Evolutionary conservation across 331 rosid genomes (phyloP).

Genomic region (Malus hybrid): DNA sequence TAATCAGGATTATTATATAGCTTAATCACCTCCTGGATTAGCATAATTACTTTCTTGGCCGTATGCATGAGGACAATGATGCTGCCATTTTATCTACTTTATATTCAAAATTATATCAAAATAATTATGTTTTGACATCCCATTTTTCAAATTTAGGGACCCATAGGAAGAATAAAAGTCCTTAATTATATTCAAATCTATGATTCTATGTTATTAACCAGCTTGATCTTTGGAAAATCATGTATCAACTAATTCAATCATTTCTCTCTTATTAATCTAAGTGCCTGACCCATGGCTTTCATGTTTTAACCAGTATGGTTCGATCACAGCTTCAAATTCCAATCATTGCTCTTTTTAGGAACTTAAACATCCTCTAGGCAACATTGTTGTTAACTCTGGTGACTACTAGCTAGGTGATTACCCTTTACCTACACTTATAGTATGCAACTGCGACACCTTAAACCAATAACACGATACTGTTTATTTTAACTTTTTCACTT

Average conservation of each 20-base stretch:
- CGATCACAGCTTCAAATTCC: neutral
- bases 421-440: neutral
- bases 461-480: neutral
- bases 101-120: neutral
- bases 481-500: no score
- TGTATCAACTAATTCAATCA: slow-evolving; percentile 20
- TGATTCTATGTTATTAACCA: neutral
- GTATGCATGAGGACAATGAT: neutral
- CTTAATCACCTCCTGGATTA: neutral
- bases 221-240: slow-evolving; percentile 22
- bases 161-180: neutral
- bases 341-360: neutral
- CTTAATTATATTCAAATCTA: neutral
- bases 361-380: neutral
- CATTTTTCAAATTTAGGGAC: neutral
- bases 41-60: no score
- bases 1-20: neutral
- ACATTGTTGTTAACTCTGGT: neutral
- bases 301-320: neutral
- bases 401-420: neutral
- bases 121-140: neutral
- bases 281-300: neutral
- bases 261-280: neutral
- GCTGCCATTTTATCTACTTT: neutral
- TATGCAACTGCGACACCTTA: neutral